Percentiles rank a stretch among this genome's conserved stretches.
phyloP scores from a whole-genome alignment of 306 rosid species.

The Trifolium subterraneum region DNA sequence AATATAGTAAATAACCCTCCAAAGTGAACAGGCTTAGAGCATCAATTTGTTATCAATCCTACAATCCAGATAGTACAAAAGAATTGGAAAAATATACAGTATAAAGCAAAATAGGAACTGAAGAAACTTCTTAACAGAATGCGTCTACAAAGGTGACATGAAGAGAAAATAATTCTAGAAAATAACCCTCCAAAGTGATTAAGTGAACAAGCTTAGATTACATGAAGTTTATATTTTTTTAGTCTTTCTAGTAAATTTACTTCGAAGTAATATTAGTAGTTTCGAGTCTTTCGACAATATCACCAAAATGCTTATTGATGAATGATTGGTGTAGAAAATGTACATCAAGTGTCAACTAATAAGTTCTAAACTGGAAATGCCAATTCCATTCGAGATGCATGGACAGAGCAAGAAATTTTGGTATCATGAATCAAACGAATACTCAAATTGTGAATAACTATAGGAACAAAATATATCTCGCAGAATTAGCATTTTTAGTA shows the following conservation, averaged over 20 bases:
- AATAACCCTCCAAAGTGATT: no score
- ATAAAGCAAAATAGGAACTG: conserved; percentile 8
- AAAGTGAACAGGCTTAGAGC: conserved; percentile 8
- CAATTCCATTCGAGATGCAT: neutral
- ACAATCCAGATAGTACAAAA: conserved; percentile 17
- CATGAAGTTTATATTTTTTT: neutral
- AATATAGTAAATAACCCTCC: conserved; percentile 18
- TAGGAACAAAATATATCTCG: neutral
- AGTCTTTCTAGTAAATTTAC: neutral
- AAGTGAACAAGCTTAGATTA: no score
- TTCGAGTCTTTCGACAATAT: neutral
- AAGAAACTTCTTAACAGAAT: no score
- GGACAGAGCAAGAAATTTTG: neutral
- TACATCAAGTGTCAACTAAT: neutral
- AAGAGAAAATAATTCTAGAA: no score
- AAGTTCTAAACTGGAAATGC: neutral
- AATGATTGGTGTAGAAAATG: conserved; percentile 20
- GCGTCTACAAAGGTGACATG: no score
- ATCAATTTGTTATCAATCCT: conserved; percentile 5
- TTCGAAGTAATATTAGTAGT: neutral
- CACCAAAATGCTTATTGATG: conserved; percentile 6
- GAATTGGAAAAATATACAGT: neutral
- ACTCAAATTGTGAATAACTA: conserved; percentile 11
- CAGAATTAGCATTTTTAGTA: neutral
- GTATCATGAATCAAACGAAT: conserved; percentile 17